phyloP scores from a whole-genome alignment of 2,329 filamentous ascomycete genomes.

The Venturia nashicola region DNA sequence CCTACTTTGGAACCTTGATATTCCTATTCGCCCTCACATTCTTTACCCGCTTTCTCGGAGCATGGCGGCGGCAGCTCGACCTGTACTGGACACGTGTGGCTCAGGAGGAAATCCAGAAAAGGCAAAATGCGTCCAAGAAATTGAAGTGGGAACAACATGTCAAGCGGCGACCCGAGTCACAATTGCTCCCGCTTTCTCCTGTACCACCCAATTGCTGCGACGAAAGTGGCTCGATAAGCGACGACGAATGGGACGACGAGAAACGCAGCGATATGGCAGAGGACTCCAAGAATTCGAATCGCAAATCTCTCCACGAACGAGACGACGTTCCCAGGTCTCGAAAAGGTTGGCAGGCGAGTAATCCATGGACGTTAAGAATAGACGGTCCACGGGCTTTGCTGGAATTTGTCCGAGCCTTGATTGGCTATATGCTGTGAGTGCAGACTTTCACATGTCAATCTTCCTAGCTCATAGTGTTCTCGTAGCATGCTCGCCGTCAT shows the following conservation, averaged over 20 bases:
- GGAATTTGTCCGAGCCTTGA: conserved; percentile 59
- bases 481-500: conserved; percentile 81
- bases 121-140: background rate
- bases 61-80: conserved; percentile 18
- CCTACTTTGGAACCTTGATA: conserved; percentile 18
- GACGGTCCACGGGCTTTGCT: conserved; percentile 62
- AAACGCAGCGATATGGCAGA: background rate
- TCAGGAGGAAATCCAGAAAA: background rate
- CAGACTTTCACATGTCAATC: background rate
- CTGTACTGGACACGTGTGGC: conserved; percentile 2
- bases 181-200: background rate
- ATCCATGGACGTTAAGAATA: conserved; percentile 68
- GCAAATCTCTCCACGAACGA: background rate
- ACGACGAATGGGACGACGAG: background rate
- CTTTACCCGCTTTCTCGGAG: conserved; percentile 20
- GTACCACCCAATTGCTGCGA: background rate
- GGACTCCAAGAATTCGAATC: background rate
- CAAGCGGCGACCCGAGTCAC: conserved; percentile 11
- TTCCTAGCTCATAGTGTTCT: background rate
- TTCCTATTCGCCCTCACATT: conserved; percentile 19
- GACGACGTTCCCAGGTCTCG: background rate
- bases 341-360: conserved; percentile 14
- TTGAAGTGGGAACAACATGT: conserved; percentile 8
- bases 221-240: background rate
- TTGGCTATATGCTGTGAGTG: conserved; percentile 77